Percentiles rank a stretch among this genome's conserved stretches.
Conservation (phyloP, 2,329 filamentous ascomycete species). For the Scytalidium lignicola region DNA sequence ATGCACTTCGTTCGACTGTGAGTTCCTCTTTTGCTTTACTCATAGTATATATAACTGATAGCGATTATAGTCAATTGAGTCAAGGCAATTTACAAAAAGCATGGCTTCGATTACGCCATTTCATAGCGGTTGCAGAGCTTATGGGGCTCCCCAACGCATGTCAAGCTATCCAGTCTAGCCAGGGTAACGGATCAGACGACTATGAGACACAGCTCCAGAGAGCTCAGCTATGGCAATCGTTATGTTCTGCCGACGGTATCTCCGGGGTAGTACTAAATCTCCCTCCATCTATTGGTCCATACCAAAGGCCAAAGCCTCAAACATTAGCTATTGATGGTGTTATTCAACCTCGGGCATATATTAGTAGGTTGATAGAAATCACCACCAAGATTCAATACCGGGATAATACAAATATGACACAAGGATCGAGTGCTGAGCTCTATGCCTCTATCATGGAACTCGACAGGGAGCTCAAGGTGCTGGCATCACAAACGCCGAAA, state of each 20-base stretch:
- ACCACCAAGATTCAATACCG: slow-evolving; percentile 21
- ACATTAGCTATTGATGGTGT: slow-evolving; percentile 14
- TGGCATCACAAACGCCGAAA: slow-evolving; percentile 20
- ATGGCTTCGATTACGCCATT: slow-evolving; percentile 32
- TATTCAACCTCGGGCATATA: slow-evolving; percentile 18
- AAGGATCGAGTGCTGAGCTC: slow-evolving; percentile 13
- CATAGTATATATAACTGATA: background rate
- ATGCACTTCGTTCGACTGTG: slow-evolving; percentile 32
- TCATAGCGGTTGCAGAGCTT: slow-evolving; percentile 32
- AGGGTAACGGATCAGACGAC: slow-evolving; percentile 4
- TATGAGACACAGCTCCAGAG: slow-evolving; percentile 13
- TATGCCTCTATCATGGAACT: slow-evolving; percentile 20
- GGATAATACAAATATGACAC: slow-evolving; percentile 16
- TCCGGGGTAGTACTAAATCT: slow-evolving; percentile 30
- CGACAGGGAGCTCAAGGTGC: slow-evolving; percentile 20
- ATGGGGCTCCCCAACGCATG: slow-evolving; percentile 28
- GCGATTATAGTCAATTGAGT: slow-evolving; percentile 23
- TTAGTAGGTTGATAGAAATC: slow-evolving; percentile 21
- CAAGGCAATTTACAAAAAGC: slow-evolving; percentile 29
- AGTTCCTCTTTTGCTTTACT: slow-evolving; percentile 10
- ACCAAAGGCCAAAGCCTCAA: slow-evolving; percentile 16
- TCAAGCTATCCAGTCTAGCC: slow-evolving; percentile 4
- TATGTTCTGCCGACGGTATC: slow-evolving; percentile 29
- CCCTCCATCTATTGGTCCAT: slow-evolving; percentile 26
- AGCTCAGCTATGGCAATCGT: slow-evolving; percentile 27